A percentile compares a stretch with the other conserved stretches of the same genome.
These are phyloP conservation scores for Boletus reticulatus DNA, from an alignment of 768 basidiomycete species.

Conservation along the genomic window DNA sequence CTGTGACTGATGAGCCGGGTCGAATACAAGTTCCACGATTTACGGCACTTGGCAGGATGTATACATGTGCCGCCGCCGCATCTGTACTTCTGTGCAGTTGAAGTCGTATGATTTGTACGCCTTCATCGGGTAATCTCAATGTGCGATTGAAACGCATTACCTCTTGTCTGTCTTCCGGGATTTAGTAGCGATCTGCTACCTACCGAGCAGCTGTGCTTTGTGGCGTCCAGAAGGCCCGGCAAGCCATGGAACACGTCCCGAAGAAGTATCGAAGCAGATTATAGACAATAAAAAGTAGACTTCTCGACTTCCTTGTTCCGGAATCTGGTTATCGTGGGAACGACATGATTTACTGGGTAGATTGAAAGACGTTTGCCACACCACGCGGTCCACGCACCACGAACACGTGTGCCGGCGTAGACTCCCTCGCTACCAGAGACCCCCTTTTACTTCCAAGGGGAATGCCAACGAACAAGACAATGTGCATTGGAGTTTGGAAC, in stretches of 20 bases:
- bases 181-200: background rate
- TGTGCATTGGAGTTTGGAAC: too few species aligned
- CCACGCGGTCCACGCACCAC: constrained; percentile 18
- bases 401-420: constrained; percentile 6
- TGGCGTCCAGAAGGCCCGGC: constrained; percentile 17
- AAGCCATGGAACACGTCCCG: background rate
- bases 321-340: constrained; percentile 14
- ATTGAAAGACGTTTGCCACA: constrained; percentile 5
- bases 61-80: background rate
- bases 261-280: constrained; percentile 6
- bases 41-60: constrained; percentile 19
- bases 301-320: constrained; percentile 23
- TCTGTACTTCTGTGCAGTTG: background rate
- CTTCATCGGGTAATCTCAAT: background rate
- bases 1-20: constrained; percentile 5
- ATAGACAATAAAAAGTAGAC: constrained; percentile 19
- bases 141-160: background rate
- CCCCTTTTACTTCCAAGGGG: too few species aligned
- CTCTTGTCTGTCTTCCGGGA: background rate
- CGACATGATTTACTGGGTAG: background rate
- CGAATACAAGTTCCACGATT: constrained; percentile 6
- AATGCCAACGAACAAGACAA: too few species aligned
- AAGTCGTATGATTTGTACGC: background rate
- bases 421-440: too few species aligned
- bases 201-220: constrained; percentile 18